Conservation (phyloP, 2,329 filamentous ascomycete species). For the Ceratocystis papillata region DNA sequence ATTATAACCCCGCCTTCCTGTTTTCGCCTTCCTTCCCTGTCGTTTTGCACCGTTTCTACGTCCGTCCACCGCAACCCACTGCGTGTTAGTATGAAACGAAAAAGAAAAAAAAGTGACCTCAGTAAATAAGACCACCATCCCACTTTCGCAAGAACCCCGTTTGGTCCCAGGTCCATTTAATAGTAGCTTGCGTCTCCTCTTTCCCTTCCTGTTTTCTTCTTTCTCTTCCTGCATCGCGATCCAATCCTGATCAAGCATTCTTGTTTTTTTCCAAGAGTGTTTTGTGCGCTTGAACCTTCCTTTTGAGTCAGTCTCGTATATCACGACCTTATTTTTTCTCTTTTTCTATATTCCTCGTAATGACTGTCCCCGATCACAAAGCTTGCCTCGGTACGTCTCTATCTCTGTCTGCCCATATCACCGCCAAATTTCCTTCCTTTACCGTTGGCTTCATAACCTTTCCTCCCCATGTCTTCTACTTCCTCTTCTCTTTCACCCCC, state of each 20-base stretch:
- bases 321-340: neutral
- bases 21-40: conserved; percentile 9
- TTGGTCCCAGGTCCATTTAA: conserved; percentile 22
- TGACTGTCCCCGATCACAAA: conserved; percentile 48
- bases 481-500: conserved; percentile 41
- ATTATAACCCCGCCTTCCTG: conserved; percentile 11
- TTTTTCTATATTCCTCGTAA: conserved; percentile 30
- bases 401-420: conserved; percentile 29
- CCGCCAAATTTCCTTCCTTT: neutral
- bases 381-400: conserved; percentile 50
- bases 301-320: conserved; percentile 21
- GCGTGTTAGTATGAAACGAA: neutral
- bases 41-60: conserved; percentile 9
- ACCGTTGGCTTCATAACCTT: too few species aligned
- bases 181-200: conserved; percentile 12
- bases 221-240: conserved; percentile 19
- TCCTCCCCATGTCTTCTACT: conserved; percentile 31
- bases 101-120: conserved; percentile 13
- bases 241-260: conserved; percentile 19
- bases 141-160: conserved; percentile 16
- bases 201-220: conserved; percentile 17
- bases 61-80: conserved; percentile 11
- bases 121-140: conserved; percentile 17
- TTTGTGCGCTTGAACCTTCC: conserved; percentile 24
- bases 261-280: conserved; percentile 13